Conservation (phyloP, 371 early-diverging fungal genomes). For the Rhizopus sp. region DNA sequence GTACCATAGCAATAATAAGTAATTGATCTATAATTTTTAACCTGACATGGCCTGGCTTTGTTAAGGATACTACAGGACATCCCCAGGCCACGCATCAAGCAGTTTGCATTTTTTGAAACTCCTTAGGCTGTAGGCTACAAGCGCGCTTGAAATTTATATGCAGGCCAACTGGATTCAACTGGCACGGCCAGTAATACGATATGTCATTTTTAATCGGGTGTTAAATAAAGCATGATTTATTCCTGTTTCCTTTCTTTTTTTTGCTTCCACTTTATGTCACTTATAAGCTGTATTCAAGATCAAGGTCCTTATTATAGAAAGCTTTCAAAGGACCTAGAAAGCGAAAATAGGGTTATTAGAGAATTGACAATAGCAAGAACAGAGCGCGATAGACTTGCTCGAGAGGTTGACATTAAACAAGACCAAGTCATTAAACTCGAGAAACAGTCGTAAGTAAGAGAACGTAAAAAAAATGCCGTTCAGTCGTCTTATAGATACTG, state of each 20-base stretch:
- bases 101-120: no score
- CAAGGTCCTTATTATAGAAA: constrained; percentile 19
- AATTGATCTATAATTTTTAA: no score
- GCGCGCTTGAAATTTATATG: no score
- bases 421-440: constrained; percentile 16
- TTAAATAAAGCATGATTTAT: neutral
- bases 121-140: no score
- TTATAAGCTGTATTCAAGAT: constrained; percentile 24
- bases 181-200: no score
- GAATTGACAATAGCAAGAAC: constrained; percentile 1
- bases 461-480: neutral
- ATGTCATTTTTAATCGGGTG: neutral
- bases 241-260: constrained; percentile 6
- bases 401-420: constrained; percentile 7
- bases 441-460: constrained; percentile 24
- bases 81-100: no score
- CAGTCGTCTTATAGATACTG: neutral
- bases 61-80: no score
- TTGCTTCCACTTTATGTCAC: constrained; percentile 10
- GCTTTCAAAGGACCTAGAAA: constrained; percentile 9
- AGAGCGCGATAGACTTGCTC: neutral
- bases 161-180: no score
- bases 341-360: constrained; percentile 4
- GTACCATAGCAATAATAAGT: no score
- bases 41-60: no score